These are phyloP conservation scores for Arbutus unedo DNA, from an alignment of 148 eudicot genomes.

Conservation along the genomic window DNA sequence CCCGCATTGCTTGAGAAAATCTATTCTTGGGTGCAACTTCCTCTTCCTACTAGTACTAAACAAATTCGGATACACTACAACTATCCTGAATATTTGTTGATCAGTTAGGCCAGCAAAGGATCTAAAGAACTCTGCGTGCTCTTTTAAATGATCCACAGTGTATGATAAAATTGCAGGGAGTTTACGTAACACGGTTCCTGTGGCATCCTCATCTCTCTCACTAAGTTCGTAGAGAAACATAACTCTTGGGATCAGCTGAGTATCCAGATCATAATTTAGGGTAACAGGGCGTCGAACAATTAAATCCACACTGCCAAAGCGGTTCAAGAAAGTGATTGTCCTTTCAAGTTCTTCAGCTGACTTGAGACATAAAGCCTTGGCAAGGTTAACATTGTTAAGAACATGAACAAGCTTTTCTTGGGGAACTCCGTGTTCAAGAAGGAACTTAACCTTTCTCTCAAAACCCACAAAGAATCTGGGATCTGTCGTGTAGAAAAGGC, in stretches of 20 bases:
- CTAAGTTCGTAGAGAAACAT: conserved; percentile 63
- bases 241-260: conserved; percentile 65
- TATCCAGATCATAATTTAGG: conserved; percentile 73
- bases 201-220: conserved; percentile 59
- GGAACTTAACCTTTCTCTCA: conserved; percentile 49
- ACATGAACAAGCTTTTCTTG: conserved; percentile 61
- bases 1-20: conserved; percentile 78
- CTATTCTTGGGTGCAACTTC: conserved; percentile 73
- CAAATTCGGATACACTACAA: conserved; percentile 69
- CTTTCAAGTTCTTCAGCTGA: conserved; percentile 64
- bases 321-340: conserved; percentile 51
- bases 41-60: conserved; percentile 77
- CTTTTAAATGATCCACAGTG: conserved; percentile 56
- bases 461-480: conserved; percentile 60
- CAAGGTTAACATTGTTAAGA: conserved; percentile 67
- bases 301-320: conserved; percentile 60
- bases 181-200: conserved; percentile 48
- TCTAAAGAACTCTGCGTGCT: conserved; percentile 72
- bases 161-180: conserved; percentile 73
- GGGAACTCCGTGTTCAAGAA: conserved; percentile 57
- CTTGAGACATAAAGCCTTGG: conserved; percentile 63
- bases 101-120: conserved; percentile 70
- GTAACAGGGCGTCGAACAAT: conserved; percentile 63
- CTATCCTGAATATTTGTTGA: conserved; percentile 66
- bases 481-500: conserved; percentile 44